Base-by-base conservation (phyloP, 805 yeast species). In the Lachancea quebecensis region DNA sequence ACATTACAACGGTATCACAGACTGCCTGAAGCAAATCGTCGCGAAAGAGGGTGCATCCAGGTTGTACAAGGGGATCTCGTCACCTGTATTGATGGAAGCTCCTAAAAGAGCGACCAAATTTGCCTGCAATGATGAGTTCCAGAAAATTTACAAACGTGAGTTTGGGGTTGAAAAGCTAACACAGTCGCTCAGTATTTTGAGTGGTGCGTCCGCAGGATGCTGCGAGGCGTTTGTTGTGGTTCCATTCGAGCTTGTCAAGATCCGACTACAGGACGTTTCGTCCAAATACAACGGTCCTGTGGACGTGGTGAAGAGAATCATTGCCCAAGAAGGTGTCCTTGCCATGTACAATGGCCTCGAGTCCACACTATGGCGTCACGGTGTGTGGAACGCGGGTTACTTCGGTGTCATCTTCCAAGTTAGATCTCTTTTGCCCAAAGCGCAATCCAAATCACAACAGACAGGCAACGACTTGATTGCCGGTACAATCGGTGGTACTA, bases 201-300 rank as follows among this genome's bases (percentile, higher is more conserved):
- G 96, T 35, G 99, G 99, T 70, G 97, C 98, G 32, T 85, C 95
- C 48, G 99, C 99, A 7, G 99, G 99, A 71, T 95, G 96, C 33
- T 82, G 90, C 38, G 99, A 93, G 67, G 79, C 96, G 2, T 88
- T 90, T 63, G 96, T 93, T 37, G 98, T 93, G 45, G 98, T 93
- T 35, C 99, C 99, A 14, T 93, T 93, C 63, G 99, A 93, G 69
- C 76, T 93, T 62, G 86, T 93, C 56, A 93, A 93, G 70, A 93
- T 93, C 65, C 81, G 95, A 70, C 74, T 93, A 58, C 99, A 93
- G 70, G 98, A 93, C 70, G 82, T 74, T 58, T 74, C 81, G 42
- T 81, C 96, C 38, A 81, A 77, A 59, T 90, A 84, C 71, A 82
- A 76, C 50, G 90, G 95, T 36, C 90, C 90, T 67, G 74, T 78